Evolutionary conservation across 2,329 filamentous ascomycete genomes (phyloP).

Genomic region (Microsporum audouinii): DNA sequence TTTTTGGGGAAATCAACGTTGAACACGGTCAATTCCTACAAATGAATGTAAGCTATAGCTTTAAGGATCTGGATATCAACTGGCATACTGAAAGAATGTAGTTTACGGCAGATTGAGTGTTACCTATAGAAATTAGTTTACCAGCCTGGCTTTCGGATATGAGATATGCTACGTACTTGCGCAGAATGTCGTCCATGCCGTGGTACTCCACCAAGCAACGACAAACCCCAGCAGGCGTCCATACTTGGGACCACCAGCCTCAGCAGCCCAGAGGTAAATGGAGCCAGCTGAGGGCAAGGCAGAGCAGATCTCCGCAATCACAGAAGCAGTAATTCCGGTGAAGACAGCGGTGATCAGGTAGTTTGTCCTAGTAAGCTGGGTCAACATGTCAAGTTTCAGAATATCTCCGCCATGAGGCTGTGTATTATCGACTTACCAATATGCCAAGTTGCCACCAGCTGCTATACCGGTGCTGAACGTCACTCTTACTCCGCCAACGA

Average conservation of each 20-base stretch:
- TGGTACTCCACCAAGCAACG: constrained; percentile 55
- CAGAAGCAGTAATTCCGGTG: constrained; percentile 50
- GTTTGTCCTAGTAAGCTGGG: constrained; percentile 38
- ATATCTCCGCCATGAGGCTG: neutral
- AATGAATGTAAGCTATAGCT: neutral
- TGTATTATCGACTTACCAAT: constrained; percentile 38
- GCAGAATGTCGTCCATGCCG: constrained; percentile 50
- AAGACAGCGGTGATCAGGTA: constrained; percentile 50
- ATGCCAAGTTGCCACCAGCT: constrained; percentile 49
- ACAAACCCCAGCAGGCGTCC: constrained; percentile 48
- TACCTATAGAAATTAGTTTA: constrained; percentile 24
- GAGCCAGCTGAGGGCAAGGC: constrained; percentile 48
- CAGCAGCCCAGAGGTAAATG: constrained; percentile 53
- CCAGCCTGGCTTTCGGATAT: neutral
- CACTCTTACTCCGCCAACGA: constrained; percentile 48
- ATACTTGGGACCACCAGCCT: constrained; percentile 44
- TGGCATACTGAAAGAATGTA: constrained; percentile 42
- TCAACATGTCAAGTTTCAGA: neutral
- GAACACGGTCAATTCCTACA: constrained; percentile 47
- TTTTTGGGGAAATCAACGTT: constrained; percentile 45
- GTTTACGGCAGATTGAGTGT: constrained; percentile 42
- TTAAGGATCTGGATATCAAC: neutral
- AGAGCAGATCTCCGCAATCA: constrained; percentile 51
- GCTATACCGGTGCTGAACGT: constrained; percentile 53
- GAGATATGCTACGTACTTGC: constrained; percentile 30